Base-by-base conservation (phyloP, 257 asterid species). In the Fraxinus americana region DNA sequence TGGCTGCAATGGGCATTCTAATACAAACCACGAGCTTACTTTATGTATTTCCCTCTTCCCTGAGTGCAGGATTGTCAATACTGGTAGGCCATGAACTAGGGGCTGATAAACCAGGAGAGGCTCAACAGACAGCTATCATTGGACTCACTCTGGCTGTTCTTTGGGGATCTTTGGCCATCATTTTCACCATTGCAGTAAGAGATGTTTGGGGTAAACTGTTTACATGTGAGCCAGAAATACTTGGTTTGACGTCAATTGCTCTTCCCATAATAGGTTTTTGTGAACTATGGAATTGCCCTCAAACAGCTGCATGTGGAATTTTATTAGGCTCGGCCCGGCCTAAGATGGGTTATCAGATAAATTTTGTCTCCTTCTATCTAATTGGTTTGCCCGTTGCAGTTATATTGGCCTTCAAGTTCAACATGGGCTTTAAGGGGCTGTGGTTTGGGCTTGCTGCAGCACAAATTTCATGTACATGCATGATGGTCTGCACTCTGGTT, bases 361-460 rank as follows among this genome's bases (percentile, higher is more conserved):
- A 87, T 76, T 87, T 87, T 34, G 71, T 80, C 67, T 79, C 93
- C 10, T 87, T 87, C 82, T 89, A 89, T 75, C 78, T 85, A 50
- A 79, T 89, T 36, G 91, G 91, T 74, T 77, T 87, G 81, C 90
- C 91, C n/a, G 79, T 82, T 74, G 88, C 90, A 54, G 84, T 77
- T 50, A 25, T 82, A 45, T 69, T 85, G 76, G 83, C 84, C 66
- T 89, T 87, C 84, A 73, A 67, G 76, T 79, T 78, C 27, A 69
- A 81, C 63, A 81, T 87, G 85, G 90, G 89, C 9, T 89, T 89
- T 77, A 41, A 72, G 41, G 93, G 93, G 38, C 79, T 87, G 67
- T 89, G 91, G 90, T 65, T 83, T 25, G 93, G 91, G 84, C 87
- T 89, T 50, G 91, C 83, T 21, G 88, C 91, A 67, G 92, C 93